phyloP scores from a whole-genome alignment of 2,329 filamentous ascomycete genomes.

The Daldinia sp. region DNA sequence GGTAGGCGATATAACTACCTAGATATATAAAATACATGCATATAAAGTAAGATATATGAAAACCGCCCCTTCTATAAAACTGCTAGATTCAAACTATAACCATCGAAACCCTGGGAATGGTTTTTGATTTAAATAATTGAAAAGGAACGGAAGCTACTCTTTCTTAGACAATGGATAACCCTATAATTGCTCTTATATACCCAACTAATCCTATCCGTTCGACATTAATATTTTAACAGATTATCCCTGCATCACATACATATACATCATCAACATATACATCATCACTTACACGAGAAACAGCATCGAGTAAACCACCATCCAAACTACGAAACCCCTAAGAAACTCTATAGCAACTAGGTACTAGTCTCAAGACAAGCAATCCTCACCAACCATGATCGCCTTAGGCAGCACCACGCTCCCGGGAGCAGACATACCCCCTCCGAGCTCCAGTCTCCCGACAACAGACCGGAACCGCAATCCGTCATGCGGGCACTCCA shows the following conservation, averaged over 20 bases:
- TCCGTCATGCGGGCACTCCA: slow-evolving; percentile 23
- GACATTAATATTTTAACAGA: not conserved
- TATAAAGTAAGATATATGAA: not conserved
- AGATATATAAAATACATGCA: too few relatives aligned
- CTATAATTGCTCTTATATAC: not conserved
- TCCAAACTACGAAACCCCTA: not conserved
- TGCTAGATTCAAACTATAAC: too few relatives aligned
- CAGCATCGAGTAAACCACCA: not conserved
- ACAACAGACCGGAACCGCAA: not conserved
- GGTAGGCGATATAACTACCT: too few relatives aligned
- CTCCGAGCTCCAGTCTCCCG: not conserved
- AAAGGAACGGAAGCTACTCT: not conserved
- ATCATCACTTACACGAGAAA: not conserved
- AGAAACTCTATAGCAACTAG: not conserved
- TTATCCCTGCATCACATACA: not conserved
- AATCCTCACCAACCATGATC: not conserved
- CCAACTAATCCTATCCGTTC: not conserved
- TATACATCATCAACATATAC: not conserved
- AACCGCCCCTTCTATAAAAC: not conserved
- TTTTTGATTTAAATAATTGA: not conserved
- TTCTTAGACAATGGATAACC: not conserved
- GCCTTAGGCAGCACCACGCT: not conserved
- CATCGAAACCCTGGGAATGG: too few relatives aligned
- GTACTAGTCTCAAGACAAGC: not conserved
- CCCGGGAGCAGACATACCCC: not conserved